Base-by-base conservation (phyloP, 179 eudicot species). In the Gypsophila paniculata region DNA sequence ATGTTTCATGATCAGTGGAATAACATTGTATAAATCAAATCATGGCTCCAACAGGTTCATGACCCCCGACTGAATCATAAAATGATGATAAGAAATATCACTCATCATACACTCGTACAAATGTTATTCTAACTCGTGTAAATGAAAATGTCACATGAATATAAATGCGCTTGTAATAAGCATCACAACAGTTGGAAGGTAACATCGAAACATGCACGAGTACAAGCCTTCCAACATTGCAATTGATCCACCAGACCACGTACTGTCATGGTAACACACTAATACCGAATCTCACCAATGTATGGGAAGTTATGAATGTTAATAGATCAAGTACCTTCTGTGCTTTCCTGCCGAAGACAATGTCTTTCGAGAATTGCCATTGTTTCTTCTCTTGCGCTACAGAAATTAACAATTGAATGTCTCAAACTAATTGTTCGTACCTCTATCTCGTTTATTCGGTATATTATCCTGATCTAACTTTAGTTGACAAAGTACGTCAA, bases 331-430 rank as follows among this genome's bases (percentile, higher is more conserved):
- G 65, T 38, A 51, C 4, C 3, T 25, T 59, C 65, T 61, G 78
- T 12, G 48, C 22, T 61, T 62, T 72, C 80, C 71, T 78, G 84
- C 78, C 78, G 87, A 49, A 90, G 89, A 77, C 81, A 82, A 78
- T 94, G 80, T 61, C 80, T 78, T 76, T 87, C 84, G 22, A 93
- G 87, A 71, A 86, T 85, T 25, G 81, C 86, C 52, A 85, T 52
- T 10, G 98, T 93, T 78, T 86, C 93, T 76, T 85, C 91, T 77
- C 73, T 69, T 8, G 98, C 98, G 80, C 98, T 93, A 83, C 76
- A 75, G 61, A 83, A 5, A 64, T 53, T 60, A 21, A 70, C 19
- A 29, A 19, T 57, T 48, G 46, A 69, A 11, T 57, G 23, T 25
- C 62, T 58, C 34, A 58, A 11, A 5, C 23, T 58, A 18, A 59